Conservation (phyloP, 176 grass and related monocot species). For the Otatea glauca region DNA sequence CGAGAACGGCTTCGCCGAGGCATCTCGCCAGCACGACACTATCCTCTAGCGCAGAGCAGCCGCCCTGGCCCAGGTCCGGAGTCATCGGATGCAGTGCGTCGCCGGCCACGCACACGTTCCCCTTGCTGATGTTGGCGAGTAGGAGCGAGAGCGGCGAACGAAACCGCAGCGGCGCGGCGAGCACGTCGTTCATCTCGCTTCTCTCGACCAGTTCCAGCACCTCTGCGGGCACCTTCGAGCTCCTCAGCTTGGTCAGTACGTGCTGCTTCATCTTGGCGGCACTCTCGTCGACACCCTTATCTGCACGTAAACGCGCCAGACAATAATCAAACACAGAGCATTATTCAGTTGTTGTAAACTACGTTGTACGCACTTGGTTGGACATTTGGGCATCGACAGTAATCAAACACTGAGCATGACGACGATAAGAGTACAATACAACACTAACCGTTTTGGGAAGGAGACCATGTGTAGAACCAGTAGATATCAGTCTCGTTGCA, state of each 20-base stretch:
- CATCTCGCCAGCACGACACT: constrained; percentile 57
- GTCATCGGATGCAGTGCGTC: constrained; percentile 94
- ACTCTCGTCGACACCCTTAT: constrained; percentile 44
- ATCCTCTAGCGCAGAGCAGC: constrained; percentile 66
- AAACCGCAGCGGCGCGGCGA: constrained; percentile 57
- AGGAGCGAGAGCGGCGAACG: constrained; percentile 58
- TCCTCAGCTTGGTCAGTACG: constrained; percentile 44
- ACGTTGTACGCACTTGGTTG: too few species aligned
- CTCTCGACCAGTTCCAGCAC: constrained; percentile 43
- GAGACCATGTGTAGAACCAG: constrained; percentile 12
- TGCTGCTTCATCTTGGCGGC: constrained; percentile 48
- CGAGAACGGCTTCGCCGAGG: constrained; percentile 51
- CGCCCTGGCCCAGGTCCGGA: constrained; percentile 79
- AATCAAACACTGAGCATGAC: too few species aligned
- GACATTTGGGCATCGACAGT: not conserved
- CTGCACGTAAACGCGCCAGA: not conserved
- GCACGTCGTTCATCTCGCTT: constrained; percentile 59
- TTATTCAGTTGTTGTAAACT: too few species aligned
- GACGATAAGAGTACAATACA: too few species aligned
- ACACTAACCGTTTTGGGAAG: constrained; percentile 15
- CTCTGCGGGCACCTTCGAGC: constrained; percentile 39
- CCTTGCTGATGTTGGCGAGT: constrained; percentile 48
- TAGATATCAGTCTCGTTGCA: not conserved
- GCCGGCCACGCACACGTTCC: constrained; percentile 67
- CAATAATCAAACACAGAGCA: too few species aligned